A percentile compares a stretch with the other conserved stretches of the same genome.
Evolutionary conservation across 305 asterid genomes (phyloP).

Genomic region (Rubia balearica): DNA sequence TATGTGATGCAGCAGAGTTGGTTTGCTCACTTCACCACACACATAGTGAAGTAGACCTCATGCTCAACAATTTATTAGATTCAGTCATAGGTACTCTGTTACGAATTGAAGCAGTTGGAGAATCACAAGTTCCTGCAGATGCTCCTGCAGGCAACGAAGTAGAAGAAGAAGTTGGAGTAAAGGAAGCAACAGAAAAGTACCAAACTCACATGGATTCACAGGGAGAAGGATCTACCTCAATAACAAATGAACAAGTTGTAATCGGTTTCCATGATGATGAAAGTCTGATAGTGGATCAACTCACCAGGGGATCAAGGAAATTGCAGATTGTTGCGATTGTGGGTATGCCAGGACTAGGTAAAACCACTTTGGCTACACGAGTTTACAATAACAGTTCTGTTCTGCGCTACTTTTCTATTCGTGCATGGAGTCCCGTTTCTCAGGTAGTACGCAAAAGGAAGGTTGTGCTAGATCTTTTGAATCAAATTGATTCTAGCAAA

Average conservation of each 20-base stretch:
- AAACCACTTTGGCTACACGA: not conserved
- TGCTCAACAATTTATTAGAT: not conserved
- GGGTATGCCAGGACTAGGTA: conserved; percentile 3
- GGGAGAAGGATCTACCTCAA: not conserved
- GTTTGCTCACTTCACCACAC: not conserved
- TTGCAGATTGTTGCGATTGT: not conserved
- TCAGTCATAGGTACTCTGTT: not conserved
- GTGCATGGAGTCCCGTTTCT: too few species aligned
- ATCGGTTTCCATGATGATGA: not conserved
- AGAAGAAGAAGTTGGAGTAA: not conserved
- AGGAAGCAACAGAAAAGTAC: not conserved
- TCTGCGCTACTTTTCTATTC: not conserved
- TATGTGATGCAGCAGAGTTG: not conserved
- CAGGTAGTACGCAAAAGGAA: too few species aligned
- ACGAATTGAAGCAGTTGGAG: not conserved
- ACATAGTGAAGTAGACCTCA: not conserved
- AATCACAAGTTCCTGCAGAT: too few species aligned
- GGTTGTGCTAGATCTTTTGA: too few species aligned
- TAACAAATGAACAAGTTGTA: not conserved
- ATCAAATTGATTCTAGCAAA: too few species aligned
- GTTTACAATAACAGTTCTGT: not conserved
- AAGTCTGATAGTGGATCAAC: not conserved
- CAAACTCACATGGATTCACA: not conserved
- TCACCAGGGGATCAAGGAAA: not conserved
- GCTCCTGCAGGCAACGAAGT: not conserved